Conservation (phyloP, 2,329 filamentous ascomycete genomes). For the Penicillium brasilianum region DNA sequence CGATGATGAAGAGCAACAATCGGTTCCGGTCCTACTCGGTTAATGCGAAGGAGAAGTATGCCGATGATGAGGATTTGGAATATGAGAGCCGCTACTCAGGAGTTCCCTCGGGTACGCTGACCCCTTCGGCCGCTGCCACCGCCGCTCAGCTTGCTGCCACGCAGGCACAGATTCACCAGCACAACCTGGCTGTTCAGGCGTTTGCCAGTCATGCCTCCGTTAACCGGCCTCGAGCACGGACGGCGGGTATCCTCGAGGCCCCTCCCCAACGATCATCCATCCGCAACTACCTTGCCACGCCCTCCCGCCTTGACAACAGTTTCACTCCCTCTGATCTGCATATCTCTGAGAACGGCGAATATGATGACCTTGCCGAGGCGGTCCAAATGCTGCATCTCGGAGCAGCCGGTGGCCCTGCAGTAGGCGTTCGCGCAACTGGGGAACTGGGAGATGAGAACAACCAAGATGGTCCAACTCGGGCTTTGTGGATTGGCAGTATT, state of each 20-base stretch:
- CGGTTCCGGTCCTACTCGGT: constrained; percentile 97
- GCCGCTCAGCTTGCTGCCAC: constrained; percentile 65
- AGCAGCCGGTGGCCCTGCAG: constrained; percentile 50
- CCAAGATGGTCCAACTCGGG: constrained; percentile 87
- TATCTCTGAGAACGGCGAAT: constrained; percentile 75
- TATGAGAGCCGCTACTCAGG: constrained; percentile 65
- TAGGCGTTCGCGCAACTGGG: constrained; percentile 66
- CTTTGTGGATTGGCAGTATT: constrained; percentile 96
- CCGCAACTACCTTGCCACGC: constrained; percentile 77
- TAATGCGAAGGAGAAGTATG: constrained; percentile 97
- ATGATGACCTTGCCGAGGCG: constrained; percentile 78
- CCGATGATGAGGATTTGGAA: constrained; percentile 82
- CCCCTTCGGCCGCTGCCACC: constrained; percentile 61
- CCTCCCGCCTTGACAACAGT: constrained; percentile 74
- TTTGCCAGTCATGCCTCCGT: constrained; percentile 83
- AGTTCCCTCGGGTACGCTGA: constrained; percentile 64
- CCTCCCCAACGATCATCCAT: constrained; percentile 68
- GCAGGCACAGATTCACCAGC: constrained; percentile 76
- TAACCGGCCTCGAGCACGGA: constrained; percentile 84
- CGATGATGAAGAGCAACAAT: constrained; percentile 78
- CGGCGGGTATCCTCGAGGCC: constrained; percentile 87
- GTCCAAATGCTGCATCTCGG: constrained; percentile 77
- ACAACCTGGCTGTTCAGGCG: constrained; percentile 91
- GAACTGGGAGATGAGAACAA: constrained; percentile 77
- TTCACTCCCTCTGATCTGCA: constrained; percentile 77